phyloP scores from a whole-genome alignment of 306 rosid genomes.

The Medicago arabica region DNA sequence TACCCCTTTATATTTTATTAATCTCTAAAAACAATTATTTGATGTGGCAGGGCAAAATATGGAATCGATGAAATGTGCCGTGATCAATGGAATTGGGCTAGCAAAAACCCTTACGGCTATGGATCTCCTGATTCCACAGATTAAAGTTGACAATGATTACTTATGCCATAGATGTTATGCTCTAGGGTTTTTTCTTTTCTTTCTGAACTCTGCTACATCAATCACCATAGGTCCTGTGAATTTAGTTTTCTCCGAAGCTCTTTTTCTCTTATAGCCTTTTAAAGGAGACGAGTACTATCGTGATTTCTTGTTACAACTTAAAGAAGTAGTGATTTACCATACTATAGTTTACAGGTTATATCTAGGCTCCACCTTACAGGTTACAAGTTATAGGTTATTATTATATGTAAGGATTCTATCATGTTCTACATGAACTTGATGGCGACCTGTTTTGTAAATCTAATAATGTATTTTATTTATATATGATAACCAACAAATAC shows the following conservation, averaged over 20 bases:
- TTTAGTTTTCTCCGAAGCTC: conserved; percentile 40
- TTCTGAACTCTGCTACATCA: conserved; percentile 36
- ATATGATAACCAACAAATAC: conserved; percentile 17
- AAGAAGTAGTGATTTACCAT: background rate
- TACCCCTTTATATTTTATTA: too few species aligned
- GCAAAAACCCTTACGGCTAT: conserved; percentile 95
- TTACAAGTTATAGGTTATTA: conserved; percentile 18
- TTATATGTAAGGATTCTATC: conserved; percentile 1
- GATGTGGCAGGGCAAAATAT: conserved; percentile 78
- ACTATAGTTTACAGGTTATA: conserved; percentile 44
- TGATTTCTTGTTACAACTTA: conserved; percentile 34
- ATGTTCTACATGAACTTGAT: conserved; percentile 38
- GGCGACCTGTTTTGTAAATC: conserved; percentile 47
- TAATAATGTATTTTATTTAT: conserved; percentile 31
- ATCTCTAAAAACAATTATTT: background rate
- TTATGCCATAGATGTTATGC: conserved; percentile 1
- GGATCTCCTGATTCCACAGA: conserved; percentile 54
- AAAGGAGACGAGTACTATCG: conserved; percentile 38
- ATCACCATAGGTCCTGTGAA: conserved; percentile 53
- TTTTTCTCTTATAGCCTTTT: conserved; percentile 7
- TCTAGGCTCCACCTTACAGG: conserved; percentile 37
- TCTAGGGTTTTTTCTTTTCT: conserved; percentile 16
- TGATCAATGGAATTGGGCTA: conserved; percentile 99
- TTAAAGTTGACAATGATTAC: conserved; percentile 35
- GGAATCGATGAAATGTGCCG: conserved; percentile 92